These are phyloP conservation scores for Kodamaea kaohsiungensis DNA, from an alignment of 805 yeast genomes.

Conservation along the genomic window DNA sequence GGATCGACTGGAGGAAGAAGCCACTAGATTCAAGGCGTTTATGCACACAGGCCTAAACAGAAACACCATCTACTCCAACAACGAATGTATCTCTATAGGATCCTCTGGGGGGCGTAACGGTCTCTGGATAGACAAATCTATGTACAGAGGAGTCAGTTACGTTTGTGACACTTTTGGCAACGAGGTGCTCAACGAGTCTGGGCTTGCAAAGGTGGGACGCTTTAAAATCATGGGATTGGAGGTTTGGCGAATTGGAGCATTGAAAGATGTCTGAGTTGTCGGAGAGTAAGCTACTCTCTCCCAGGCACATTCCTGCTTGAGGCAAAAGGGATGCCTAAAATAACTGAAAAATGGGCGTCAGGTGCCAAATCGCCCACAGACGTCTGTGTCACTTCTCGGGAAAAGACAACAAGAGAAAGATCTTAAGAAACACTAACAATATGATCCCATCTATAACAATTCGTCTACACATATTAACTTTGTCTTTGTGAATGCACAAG, in stretches of 20 bases:
- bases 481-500: not conserved
- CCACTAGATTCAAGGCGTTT: conserved; percentile 65
- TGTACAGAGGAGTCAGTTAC: conserved; percentile 75
- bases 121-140: conserved; percentile 77
- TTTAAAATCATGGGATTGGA: conserved; percentile 79
- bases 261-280: conserved; percentile 2
- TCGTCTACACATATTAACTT: not conserved
- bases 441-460: not conserved
- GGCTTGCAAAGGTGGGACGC: conserved; percentile 47
- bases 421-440: not conserved
- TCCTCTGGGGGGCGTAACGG: conserved; percentile 95
- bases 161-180: conserved; percentile 87
- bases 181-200: conserved; percentile 55
- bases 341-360: not conserved
- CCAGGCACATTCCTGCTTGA: not conserved
- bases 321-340: not conserved
- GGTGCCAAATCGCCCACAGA: not conserved
- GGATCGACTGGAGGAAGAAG: not conserved
- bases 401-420: not conserved
- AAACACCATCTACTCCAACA: conserved; percentile 79
- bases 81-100: conserved; percentile 77
- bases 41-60: conserved; percentile 89
- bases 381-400: not conserved
- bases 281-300: not conserved
- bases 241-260: conserved; percentile 73